Evolutionary conservation across 257 asterid species (phyloP), one percentile per base, ranked within the genome.

Genomic region (Craterostigma plantagineum): DNA sequence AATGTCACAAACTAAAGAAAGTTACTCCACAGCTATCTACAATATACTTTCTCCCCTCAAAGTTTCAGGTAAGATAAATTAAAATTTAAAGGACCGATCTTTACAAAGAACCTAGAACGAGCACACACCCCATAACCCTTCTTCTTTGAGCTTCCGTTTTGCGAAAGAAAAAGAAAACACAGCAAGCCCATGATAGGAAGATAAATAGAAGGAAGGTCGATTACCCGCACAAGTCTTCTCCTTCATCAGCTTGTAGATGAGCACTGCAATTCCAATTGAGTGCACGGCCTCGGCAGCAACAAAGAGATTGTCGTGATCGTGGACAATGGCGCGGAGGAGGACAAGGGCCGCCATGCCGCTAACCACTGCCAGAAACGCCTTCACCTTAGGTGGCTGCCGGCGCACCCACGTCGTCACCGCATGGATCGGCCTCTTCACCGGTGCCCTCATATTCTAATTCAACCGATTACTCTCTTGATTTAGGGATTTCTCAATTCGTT

Each of bases 211-310:
- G 30, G 30, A 23, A 23, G 6, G 36, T 14, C 35, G 10, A 52
- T 33, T 65, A 86, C 97, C 97, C 13, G 97, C 84, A 65, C 97
- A 86, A 52, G 94, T 86, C 67, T 66, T 81, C 66, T 81, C 97
- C 77, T 81, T 81, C 71, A 56, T 76, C 65, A 86, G 77, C 68
- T 86, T 86, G 51, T 81, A 81, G 52, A 86, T 81, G 46, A 86
- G 92, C 49, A 86, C 80, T 18, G 66, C 67, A 46, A 86, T 86
- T 49, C 94, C 97, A 18, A 76, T 63, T 43, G 92, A 74, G 60
- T 86, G 97, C 54, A 81, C 97, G 39, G 92, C 81, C 67, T 81
- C 94, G 36, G 97, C 91, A 7, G 97, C 94, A 15, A 86, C 84
- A 46, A 86, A 86, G 35, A 86, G 90, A 42, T 78, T 86, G 48